These are phyloP conservation scores for Phialophora chinensis DNA, from an alignment of 2,329 filamentous ascomycete genomes.

Conservation along the genomic window DNA sequence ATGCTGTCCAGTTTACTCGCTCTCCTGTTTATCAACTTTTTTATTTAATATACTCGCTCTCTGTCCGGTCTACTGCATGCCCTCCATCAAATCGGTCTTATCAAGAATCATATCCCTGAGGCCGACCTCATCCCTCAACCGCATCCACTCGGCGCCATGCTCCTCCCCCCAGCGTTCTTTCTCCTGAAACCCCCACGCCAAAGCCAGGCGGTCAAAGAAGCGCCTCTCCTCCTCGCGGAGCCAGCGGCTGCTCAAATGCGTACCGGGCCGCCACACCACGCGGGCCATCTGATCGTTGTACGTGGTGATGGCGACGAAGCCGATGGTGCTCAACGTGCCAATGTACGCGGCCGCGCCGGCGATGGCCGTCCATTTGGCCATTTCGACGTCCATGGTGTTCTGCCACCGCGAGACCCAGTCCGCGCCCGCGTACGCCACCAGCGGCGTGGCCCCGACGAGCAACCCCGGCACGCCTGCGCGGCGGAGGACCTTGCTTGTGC, in stretches of 20 bases:
- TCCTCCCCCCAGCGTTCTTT: constrained; percentile 82
- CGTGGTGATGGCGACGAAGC: constrained; percentile 82
- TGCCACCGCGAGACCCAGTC: constrained; percentile 69
- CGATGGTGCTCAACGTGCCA: constrained; percentile 78
- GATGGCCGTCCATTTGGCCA: constrained; percentile 79
- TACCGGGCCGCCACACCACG: constrained; percentile 86
- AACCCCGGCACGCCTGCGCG: constrained; percentile 49
- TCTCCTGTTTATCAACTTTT: too few relatives aligned
- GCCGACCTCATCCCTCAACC: constrained; percentile 79
- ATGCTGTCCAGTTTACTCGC: background rate
- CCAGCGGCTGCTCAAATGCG: constrained; percentile 81
- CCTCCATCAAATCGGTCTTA: constrained; percentile 86
- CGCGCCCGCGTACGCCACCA: constrained; percentile 63
- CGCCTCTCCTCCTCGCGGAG: constrained; percentile 87
- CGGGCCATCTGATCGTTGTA: constrained; percentile 94
- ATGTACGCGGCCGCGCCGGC: constrained; percentile 83
- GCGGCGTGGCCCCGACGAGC: constrained; percentile 47
- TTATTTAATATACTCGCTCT: background rate
- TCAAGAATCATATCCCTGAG: constrained; percentile 89
- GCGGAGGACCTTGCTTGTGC: constrained; percentile 51
- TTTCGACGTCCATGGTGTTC: constrained; percentile 74
- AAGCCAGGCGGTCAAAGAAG: constrained; percentile 82
- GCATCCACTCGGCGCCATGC: constrained; percentile 87
- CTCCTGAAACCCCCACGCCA: constrained; percentile 91
- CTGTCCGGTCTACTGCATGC: constrained; percentile 71